Conservation (phyloP, 2,329 filamentous ascomycete genomes). For the Penicillium sumatraense region DNA sequence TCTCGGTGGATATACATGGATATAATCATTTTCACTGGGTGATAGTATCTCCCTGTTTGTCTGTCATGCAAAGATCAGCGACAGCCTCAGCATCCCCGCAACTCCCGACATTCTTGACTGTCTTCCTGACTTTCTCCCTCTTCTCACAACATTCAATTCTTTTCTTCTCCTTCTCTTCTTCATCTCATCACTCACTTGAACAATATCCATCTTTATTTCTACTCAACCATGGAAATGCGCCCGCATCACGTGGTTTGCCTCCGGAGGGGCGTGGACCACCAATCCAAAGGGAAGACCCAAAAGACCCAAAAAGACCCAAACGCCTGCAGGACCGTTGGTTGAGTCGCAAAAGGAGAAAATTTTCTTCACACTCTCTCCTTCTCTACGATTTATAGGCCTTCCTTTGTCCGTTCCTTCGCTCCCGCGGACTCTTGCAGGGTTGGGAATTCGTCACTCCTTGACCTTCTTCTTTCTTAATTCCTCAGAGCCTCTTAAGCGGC, state of each 20-base stretch:
- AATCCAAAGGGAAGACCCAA: background rate
- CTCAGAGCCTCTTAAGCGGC: background rate
- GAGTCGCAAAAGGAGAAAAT: background rate
- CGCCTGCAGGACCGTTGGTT: constrained; percentile 3
- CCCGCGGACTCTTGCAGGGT: constrained; percentile 16
- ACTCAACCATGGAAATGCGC: background rate
- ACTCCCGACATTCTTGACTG: background rate
- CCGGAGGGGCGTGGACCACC: constrained; percentile 5
- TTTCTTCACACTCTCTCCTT: too few species aligned
- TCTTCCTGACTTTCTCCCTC: background rate
- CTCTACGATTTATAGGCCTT: too few species aligned
- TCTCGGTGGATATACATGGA: too few species aligned
- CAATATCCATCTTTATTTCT: too few species aligned
- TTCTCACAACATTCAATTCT: background rate
- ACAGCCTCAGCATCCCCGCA: background rate
- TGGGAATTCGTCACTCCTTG: background rate
- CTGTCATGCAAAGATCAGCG: background rate
- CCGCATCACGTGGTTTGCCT: constrained; percentile 5
- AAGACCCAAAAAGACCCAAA: background rate
- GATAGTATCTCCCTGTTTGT: too few species aligned
- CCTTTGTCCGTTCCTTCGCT: background rate
- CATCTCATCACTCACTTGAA: background rate
- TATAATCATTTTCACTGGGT: too few species aligned
- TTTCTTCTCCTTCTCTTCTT: background rate
- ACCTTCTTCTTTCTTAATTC: background rate